These are phyloP conservation scores for Ustilago sp. DNA, from an alignment of 1,284 basidiomycete genomes.

Conservation along the genomic window DNA sequence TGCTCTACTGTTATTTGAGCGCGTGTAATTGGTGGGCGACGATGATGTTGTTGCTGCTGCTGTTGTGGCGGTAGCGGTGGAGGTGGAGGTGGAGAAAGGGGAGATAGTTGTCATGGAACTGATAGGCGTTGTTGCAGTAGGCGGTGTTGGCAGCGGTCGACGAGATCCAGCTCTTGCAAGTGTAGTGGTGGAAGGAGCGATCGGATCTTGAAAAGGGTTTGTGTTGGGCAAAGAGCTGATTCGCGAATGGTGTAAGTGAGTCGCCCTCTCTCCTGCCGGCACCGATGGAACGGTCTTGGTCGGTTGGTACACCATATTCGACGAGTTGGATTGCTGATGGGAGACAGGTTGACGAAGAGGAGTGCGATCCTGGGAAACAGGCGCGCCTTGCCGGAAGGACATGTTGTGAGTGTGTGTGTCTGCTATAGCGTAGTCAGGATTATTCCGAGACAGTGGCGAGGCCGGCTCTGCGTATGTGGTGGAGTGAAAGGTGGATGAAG, in stretches of 20 bases:
- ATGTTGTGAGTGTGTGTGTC: not conserved
- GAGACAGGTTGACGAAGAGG: not conserved
- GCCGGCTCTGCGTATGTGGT: slow-evolving; percentile 16
- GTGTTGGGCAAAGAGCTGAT: slow-evolving; percentile 8
- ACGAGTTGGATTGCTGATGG: slow-evolving; percentile 20
- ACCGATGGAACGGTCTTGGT: not conserved
- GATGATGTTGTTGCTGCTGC: not conserved
- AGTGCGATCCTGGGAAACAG: not conserved
- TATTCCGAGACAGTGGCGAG: slow-evolving; percentile 24
- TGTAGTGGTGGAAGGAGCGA: not conserved
- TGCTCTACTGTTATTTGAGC: not conserved
- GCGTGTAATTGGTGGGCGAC: slow-evolving; percentile 1
- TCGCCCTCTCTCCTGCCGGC: not conserved
- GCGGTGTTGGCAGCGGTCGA: slow-evolving; percentile 34
- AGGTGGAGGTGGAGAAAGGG: not conserved
- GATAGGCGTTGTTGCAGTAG: slow-evolving; percentile 20
- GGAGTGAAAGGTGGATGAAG: slow-evolving; percentile 12
- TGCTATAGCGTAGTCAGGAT: slow-evolving; percentile 20
- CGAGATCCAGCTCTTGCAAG: slow-evolving; percentile 24
- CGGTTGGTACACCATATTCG: slow-evolving; percentile 1
- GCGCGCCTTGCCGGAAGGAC: slow-evolving; percentile 9
- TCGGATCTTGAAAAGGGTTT: slow-evolving; percentile 28
- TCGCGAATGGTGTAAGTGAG: slow-evolving; percentile 14
- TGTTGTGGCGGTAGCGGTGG: not conserved
- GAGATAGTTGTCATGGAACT: slow-evolving; percentile 12